These are phyloP conservation scores for Nothomitra cinnamomea DNA, from an alignment of 2,329 filamentous ascomycete species.

Conservation along the genomic window DNA sequence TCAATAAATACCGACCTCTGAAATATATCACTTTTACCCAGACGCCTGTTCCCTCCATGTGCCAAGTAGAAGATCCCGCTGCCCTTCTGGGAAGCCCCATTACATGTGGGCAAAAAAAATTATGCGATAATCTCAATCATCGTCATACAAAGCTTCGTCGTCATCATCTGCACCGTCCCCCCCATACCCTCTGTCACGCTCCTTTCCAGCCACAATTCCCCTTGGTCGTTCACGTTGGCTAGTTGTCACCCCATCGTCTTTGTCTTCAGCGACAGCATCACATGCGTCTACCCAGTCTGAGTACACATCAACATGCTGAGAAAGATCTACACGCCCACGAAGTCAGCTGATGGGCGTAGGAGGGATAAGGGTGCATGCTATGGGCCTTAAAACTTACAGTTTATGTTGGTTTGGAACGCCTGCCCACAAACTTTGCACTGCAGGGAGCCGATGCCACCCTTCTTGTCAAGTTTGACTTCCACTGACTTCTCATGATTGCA, in stretches of 20 bases:
- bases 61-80: no score
- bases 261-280: constrained; percentile 46
- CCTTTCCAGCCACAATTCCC: neutral
- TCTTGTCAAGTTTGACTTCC: constrained; percentile 83
- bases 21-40: no score
- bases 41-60: no score
- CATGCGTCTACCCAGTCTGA: constrained; percentile 97
- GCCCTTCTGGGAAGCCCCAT: no score
- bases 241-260: neutral
- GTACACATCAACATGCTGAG: constrained; percentile 85
- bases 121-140: neutral
- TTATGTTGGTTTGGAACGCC: constrained; percentile 80
- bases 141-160: neutral
- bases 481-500: constrained; percentile 96
- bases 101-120: neutral
- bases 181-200: neutral
- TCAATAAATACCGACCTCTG: no score
- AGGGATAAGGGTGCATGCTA: neutral
- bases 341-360: neutral
- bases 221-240: neutral
- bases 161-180: neutral
- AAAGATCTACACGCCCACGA: constrained; percentile 46
- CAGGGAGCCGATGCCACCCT: constrained; percentile 67
- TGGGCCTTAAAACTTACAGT: constrained; percentile 43
- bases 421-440: constrained; percentile 89